A percentile compares a stretch with the other conserved stretches of the same genome.
Conservation (phyloP, 331 rosid genomes). For the Rosa hybrid region DNA sequence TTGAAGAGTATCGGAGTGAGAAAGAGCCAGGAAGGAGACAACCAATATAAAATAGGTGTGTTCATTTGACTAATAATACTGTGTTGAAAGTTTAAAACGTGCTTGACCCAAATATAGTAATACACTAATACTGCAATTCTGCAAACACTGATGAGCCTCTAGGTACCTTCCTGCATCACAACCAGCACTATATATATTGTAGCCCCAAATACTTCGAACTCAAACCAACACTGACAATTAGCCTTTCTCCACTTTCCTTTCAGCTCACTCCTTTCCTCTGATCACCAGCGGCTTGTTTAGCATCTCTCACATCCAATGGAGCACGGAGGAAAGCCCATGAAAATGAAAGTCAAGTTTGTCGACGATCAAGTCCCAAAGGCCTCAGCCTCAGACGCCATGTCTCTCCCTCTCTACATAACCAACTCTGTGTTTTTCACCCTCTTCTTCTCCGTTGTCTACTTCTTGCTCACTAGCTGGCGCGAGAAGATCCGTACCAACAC, state of each 20-base stretch:
- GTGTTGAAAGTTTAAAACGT: too few species aligned
- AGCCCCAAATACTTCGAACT: background rate
- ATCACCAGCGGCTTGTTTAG: background rate
- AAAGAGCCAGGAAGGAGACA: too few species aligned
- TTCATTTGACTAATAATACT: too few species aligned
- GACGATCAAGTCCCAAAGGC: slow-evolving; percentile 25
- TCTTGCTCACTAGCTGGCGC: slow-evolving; percentile 50
- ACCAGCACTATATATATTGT: background rate
- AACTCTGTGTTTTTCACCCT: slow-evolving; percentile 44
- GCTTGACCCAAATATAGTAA: too few species aligned
- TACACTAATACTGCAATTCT: too few species aligned
- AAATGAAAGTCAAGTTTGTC: slow-evolving; percentile 15
- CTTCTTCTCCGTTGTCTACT: slow-evolving; percentile 57
- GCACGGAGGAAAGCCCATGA: background rate
- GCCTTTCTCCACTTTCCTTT: too few species aligned
- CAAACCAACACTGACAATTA: background rate
- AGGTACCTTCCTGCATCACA: too few species aligned
- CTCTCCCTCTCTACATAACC: slow-evolving; percentile 42
- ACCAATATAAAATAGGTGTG: too few species aligned
- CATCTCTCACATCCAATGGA: slow-evolving; percentile 14
- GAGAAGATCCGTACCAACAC: slow-evolving; percentile 47
- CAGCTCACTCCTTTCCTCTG: background rate
- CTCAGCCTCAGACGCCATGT: slow-evolving; percentile 40
- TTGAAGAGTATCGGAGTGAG: too few species aligned
- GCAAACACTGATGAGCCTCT: too few species aligned